A percentile compares a stretch with the other conserved stretches of the same genome.
phyloP scores from a whole-genome alignment of 306 rosid genomes.

The Casuarina glauca region DNA sequence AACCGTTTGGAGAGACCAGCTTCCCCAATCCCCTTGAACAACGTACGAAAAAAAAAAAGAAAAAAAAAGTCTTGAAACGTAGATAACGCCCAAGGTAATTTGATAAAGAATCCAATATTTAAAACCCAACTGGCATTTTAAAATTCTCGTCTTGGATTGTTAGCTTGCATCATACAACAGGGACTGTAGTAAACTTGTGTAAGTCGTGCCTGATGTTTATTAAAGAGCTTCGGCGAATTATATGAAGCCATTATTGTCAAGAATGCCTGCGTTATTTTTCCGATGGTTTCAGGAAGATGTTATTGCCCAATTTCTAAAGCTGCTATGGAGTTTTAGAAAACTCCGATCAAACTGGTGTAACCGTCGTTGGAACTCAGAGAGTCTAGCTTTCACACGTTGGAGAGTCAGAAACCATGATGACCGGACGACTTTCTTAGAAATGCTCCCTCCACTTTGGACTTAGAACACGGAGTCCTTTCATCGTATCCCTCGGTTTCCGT shows the following conservation, averaged over 20 bases:
- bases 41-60: neutral
- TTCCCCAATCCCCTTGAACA: neutral
- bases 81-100: neutral
- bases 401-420: no score
- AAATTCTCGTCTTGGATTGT: neutral
- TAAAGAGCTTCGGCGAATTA: neutral
- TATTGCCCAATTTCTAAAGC: no score
- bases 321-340: no score
- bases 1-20: neutral
- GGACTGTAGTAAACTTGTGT: neutral
- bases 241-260: neutral
- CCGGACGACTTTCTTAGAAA: no score
- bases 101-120: neutral
- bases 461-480: no score
- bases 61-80: neutral
- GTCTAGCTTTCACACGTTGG: no score
- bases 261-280: no score
- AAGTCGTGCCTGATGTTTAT: neutral
- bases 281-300: no score
- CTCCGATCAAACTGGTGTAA: no score
- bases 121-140: neutral
- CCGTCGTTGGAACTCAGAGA: no score
- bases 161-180: neutral
- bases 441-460: no score
- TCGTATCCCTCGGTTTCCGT: no score